Evolutionary conservation across 345 rosid species (phyloP).

Genomic region (Dipteronia dyeriana): DNA sequence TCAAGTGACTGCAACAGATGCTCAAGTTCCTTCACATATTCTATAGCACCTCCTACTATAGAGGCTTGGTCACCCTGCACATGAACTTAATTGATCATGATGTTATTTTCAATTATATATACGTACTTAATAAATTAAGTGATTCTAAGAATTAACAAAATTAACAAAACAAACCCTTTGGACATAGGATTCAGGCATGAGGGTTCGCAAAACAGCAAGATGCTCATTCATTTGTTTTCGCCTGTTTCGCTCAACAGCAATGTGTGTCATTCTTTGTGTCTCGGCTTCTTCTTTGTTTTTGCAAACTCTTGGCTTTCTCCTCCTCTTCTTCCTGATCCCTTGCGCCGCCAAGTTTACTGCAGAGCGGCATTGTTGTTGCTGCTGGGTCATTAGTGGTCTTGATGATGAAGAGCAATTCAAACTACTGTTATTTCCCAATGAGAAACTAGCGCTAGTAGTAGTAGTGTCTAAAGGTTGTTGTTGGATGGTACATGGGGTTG

Average conservation of each 20-base stretch:
- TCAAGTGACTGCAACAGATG: conserved; percentile 65
- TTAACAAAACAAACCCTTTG: conserved; percentile 58
- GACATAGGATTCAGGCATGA: conserved; percentile 84
- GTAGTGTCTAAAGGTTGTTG: conserved; percentile 29
- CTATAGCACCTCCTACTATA: conserved; percentile 88
- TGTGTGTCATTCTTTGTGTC: conserved; percentile 89
- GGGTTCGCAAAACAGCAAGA: conserved; percentile 72
- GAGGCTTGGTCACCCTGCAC: conserved; percentile 92
- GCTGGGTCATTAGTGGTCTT: conserved; percentile 16
- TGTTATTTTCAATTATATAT: too few species aligned
- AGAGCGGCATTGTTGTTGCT: conserved; percentile 10
- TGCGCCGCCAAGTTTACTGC: conserved; percentile 28
- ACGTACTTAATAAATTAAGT: too few species aligned
- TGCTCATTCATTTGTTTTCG: conserved; percentile 90
- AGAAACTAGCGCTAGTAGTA: background rate
- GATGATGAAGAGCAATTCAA: conserved; percentile 19
- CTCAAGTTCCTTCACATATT: conserved; percentile 87
- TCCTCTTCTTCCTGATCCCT: conserved; percentile 61
- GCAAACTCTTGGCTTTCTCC: conserved; percentile 72
- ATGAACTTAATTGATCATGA: too few species aligned
- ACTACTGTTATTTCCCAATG: conserved; percentile 14
- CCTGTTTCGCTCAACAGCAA: conserved; percentile 86
- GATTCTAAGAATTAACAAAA: too few species aligned
- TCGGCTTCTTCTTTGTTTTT: conserved; percentile 89
- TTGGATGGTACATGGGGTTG: conserved; percentile 45